Evolutionary conservation across 2,329 filamentous ascomycete species (phyloP).

Genomic region (Colletotrichum sp.): DNA sequence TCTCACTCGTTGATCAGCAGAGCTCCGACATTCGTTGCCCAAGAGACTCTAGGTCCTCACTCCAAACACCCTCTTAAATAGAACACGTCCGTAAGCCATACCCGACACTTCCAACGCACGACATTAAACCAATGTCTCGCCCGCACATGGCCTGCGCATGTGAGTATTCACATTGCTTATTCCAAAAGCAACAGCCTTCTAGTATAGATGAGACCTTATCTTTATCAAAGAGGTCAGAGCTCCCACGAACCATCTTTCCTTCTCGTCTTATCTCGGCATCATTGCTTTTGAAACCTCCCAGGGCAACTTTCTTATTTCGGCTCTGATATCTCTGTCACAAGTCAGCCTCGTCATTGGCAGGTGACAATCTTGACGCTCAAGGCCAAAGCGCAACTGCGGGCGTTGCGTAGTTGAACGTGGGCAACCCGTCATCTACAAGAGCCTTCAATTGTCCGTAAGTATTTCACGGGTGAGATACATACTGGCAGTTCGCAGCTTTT

Average conservation of each 20-base stretch:
- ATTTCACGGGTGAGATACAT: no score
- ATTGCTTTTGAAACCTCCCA: neutral
- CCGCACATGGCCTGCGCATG: neutral
- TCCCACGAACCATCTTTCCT: neutral
- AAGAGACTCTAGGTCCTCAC: neutral
- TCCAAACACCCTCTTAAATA: neutral
- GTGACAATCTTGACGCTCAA: neutral
- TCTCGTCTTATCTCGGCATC: neutral
- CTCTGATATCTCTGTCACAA: neutral
- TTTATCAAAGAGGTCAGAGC: neutral
- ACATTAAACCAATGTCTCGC: neutral
- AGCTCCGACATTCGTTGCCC: no score
- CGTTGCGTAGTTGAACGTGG: neutral
- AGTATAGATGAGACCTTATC: neutral
- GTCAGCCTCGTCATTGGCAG: neutral
- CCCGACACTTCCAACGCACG: neutral
- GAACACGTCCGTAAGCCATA: neutral
- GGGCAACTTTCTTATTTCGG: neutral
- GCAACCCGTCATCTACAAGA: neutral
- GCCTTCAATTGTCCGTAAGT: no score
- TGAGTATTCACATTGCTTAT: neutral
- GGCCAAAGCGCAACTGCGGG: neutral
- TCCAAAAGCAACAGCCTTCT: neutral
- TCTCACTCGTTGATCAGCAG: no score
- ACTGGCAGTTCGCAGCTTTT: no score